phyloP scores from a whole-genome alignment of 208 protist genomes.

The Acanthamoeba lenticulata region DNA sequence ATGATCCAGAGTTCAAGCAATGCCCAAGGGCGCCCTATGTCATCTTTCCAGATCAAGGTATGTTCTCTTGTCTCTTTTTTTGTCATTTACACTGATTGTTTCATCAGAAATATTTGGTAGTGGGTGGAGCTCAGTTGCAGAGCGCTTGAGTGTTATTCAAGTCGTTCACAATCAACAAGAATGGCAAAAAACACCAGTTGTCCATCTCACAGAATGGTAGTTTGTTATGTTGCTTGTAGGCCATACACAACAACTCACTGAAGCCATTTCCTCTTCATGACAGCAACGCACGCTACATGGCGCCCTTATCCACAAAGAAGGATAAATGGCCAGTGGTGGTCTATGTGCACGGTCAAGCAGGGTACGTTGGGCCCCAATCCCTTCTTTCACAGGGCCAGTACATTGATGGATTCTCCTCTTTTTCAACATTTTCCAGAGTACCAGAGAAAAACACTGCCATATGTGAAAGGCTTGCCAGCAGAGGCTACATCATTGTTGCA shows the following conservation, averaged over 20 bases:
- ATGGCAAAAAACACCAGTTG: no score
- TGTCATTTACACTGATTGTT: no score
- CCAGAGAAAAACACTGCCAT: not conserved
- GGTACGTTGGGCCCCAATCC: not conserved
- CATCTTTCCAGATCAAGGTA: not conserved
- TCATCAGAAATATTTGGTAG: not conserved
- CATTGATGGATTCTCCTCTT: not conserved
- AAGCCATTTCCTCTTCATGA: not conserved
- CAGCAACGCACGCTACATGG: not conserved
- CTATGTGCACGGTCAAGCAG: not conserved
- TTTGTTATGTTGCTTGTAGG: not conserved
- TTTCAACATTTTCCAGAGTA: not conserved
- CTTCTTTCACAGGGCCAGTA: no score
- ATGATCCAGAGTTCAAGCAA: not conserved
- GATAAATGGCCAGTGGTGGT: not conserved
- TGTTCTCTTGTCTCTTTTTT: no score
- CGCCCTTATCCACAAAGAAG: not conserved
- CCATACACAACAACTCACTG: not conserved
- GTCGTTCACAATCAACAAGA: no score
- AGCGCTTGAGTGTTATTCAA: no score
- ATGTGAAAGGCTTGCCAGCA: not conserved
- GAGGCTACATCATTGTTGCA: not conserved
- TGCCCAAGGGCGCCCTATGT: not conserved
- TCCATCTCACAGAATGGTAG: no score
- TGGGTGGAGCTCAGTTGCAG: no score